Evolutionary conservation across 2,329 filamentous ascomycete species (phyloP).

Genomic region (Cytospora chrysosperma): DNA sequence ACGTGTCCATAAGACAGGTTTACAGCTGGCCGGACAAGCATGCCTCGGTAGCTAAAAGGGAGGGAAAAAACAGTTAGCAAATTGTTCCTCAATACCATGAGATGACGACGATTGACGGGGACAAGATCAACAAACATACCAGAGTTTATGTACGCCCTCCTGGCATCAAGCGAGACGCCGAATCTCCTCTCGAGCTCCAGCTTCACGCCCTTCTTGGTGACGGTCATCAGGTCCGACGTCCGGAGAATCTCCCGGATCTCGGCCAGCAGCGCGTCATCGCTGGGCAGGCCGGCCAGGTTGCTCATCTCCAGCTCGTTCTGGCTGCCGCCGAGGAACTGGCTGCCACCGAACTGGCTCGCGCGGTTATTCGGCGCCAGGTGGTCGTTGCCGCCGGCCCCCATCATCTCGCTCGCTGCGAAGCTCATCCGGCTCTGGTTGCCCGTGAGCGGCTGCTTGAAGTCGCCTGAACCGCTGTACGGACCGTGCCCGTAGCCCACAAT

Average conservation of each 20-base stretch:
- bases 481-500: slow-evolving; percentile 44
- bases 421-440: slow-evolving; percentile 68
- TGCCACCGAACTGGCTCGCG: slow-evolving; percentile 60
- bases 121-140: slow-evolving; percentile 55
- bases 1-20: slow-evolving; percentile 24
- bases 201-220: slow-evolving; percentile 99
- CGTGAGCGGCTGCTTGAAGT: slow-evolving; percentile 38
- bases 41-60: slow-evolving; percentile 66
- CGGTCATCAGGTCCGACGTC: slow-evolving; percentile 92
- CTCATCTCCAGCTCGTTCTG: slow-evolving; percentile 73
- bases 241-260: slow-evolving; percentile 93
- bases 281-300: slow-evolving; percentile 74
- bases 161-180: slow-evolving; percentile 78
- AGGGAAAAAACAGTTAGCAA: slow-evolving; percentile 32
- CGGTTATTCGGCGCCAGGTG: slow-evolving; percentile 43
- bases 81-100: background rate
- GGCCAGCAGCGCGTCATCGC: slow-evolving; percentile 83
- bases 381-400: slow-evolving; percentile 25
- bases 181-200: slow-evolving; percentile 88
- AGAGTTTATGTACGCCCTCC: slow-evolving; percentile 90
- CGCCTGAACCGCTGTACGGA: slow-evolving; percentile 52
- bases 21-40: slow-evolving; percentile 75
- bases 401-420: slow-evolving; percentile 71
- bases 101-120: background rate
- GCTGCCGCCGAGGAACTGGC: slow-evolving; percentile 54